Percentiles rank a stretch among this genome's conserved stretches.
Evolutionary conservation across 148 eudicot genomes (phyloP).

Genomic region (Rhododendron williamsianum): DNA sequence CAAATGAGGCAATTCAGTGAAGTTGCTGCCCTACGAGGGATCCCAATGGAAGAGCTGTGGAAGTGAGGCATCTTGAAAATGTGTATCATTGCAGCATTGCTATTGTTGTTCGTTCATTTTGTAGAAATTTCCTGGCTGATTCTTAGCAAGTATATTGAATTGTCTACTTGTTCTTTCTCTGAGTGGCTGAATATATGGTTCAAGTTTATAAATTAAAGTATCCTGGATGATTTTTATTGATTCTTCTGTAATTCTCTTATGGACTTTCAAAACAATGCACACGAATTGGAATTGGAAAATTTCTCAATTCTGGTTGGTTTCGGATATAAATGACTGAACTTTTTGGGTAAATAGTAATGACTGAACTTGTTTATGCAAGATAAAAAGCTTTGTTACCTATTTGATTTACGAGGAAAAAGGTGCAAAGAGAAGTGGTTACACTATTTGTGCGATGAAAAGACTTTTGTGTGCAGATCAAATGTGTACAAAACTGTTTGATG

Average conservation of each 20-base stretch:
- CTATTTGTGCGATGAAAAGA: background rate
- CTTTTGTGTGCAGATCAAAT: background rate
- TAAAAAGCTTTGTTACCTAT: background rate
- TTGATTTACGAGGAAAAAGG: background rate
- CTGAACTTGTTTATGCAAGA: background rate
- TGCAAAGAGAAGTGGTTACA: background rate
- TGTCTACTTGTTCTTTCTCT: background rate
- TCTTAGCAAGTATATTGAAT: background rate
- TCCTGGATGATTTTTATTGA: background rate
- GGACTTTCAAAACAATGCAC: background rate
- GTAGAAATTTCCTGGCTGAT: background rate
- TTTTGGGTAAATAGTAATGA: background rate
- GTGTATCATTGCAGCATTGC: background rate
- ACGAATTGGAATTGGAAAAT: background rate
- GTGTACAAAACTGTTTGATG: background rate
- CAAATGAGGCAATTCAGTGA: slow-evolving; percentile 82
- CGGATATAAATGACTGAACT: background rate
- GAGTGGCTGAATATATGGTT: background rate
- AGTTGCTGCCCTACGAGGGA: slow-evolving; percentile 78
- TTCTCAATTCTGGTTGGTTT: background rate
- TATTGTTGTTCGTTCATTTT: background rate
- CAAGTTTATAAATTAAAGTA: background rate
- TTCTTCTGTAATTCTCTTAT: background rate
- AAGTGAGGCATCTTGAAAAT: slow-evolving; percentile 39
- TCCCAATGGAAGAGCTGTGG: slow-evolving; percentile 98